These are phyloP conservation scores for Penicillium egyptiacum DNA, from an alignment of 495 filamentous ascomycete species.

Conservation along the genomic window DNA sequence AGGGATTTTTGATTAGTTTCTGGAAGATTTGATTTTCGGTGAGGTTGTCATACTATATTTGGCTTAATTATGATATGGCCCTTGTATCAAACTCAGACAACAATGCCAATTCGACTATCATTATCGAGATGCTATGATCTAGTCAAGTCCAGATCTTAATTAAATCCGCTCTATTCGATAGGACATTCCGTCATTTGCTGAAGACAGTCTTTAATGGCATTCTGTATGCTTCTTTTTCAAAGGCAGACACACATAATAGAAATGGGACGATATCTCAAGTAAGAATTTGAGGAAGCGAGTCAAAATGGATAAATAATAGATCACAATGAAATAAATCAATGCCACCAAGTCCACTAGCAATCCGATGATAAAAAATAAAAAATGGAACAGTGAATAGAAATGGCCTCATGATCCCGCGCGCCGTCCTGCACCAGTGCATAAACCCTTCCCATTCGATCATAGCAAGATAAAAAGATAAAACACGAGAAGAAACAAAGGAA, in stretches of 20 bases:
- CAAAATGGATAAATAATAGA: background rate
- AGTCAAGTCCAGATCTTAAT: conserved; percentile 3
- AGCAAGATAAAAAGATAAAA: conserved; percentile 18
- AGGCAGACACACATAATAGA: conserved; percentile 8
- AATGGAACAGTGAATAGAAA: conserved; percentile 12
- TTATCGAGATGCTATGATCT: conserved; percentile 3
- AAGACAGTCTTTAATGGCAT: conserved; percentile 21
- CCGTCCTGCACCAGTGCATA: conserved; percentile 31
- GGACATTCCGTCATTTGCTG: background rate
- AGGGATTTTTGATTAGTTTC: background rate
- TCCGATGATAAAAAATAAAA: conserved; percentile 1
- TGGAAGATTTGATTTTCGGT: background rate
- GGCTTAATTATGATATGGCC: background rate
- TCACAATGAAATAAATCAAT: conserved; percentile 16
- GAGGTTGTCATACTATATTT: background rate
- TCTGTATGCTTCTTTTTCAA: conserved; percentile 17
- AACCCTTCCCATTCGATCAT: conserved; percentile 23
- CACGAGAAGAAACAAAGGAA: conserved; percentile 13
- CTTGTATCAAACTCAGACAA: background rate
- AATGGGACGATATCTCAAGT: background rate
- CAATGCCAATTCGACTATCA: background rate
- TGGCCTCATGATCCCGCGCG: conserved; percentile 18
- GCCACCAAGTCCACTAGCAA: conserved; percentile 3
- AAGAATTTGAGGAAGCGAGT: background rate
- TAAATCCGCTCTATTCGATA: background rate